Conservation (phyloP, 257 asterid genomes). For the Solanum medicagineum region DNA sequence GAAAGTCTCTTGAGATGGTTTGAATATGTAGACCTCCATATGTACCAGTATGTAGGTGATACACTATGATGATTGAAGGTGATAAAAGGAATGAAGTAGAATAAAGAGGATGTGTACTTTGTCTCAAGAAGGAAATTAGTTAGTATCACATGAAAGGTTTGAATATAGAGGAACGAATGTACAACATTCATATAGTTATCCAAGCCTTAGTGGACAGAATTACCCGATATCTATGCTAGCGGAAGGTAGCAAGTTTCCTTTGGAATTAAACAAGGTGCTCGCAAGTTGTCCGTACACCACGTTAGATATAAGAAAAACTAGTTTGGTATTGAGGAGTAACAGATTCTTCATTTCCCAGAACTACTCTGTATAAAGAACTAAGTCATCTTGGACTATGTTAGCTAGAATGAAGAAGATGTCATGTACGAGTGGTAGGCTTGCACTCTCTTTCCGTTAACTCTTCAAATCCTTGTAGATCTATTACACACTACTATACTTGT, state of each 20-base stretch:
- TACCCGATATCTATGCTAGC: too few relatives aligned
- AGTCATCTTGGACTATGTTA: background rate
- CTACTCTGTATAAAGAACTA: background rate
- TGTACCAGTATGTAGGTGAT: background rate
- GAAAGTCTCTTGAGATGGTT: background rate
- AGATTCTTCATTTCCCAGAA: background rate
- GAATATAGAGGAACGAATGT: background rate
- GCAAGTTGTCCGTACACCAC: background rate
- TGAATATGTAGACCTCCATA: background rate
- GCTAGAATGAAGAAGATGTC: background rate
- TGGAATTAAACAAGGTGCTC: background rate
- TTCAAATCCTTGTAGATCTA: background rate
- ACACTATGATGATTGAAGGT: background rate
- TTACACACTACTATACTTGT: background rate
- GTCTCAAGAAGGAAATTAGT: background rate
- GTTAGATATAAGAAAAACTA: background rate
- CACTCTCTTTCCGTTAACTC: background rate
- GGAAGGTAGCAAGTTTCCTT: background rate
- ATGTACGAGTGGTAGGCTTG: background rate
- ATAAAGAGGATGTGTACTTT: background rate
- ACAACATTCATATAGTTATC: background rate
- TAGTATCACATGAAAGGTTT: background rate
- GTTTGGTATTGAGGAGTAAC: background rate
- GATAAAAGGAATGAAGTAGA: background rate
- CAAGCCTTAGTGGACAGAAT: too few relatives aligned